Evolutionary conservation across 257 asterid genomes (phyloP).

Genomic region (Oldenlandia corymbosa): DNA sequence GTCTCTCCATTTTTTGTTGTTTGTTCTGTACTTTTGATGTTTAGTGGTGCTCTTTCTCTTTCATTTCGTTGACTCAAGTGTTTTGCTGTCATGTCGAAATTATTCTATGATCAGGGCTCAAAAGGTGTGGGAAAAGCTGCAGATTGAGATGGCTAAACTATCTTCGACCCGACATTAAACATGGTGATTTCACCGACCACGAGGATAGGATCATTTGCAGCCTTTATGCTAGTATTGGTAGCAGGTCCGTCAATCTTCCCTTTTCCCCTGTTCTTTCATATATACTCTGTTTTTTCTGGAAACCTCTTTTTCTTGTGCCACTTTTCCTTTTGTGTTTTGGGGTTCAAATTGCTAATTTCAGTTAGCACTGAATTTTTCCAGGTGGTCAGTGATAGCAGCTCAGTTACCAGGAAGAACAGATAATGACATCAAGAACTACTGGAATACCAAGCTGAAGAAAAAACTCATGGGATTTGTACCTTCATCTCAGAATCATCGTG

Average conservation of each 20-base stretch:
- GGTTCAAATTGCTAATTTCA: too few relatives aligned
- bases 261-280: too few relatives aligned
- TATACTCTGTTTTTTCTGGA: background rate
- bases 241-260: constrained; percentile 46
- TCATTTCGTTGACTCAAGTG: too few relatives aligned
- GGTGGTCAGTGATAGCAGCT: constrained; percentile 78
- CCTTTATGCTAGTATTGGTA: constrained; percentile 70
- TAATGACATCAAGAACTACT: constrained; percentile 79
- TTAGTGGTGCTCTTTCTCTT: too few relatives aligned
- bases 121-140: constrained; percentile 84
- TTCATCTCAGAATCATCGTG: constrained; percentile 26
- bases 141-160: constrained; percentile 89
- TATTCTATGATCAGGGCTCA: constrained; percentile 35
- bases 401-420: constrained; percentile 83
- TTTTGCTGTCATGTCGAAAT: too few relatives aligned
- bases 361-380: too few relatives aligned
- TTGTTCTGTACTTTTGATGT: too few relatives aligned
- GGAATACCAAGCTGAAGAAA: constrained; percentile 94
- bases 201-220: constrained; percentile 67
- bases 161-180: constrained; percentile 73
- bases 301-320: too few relatives aligned
- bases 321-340: too few relatives aligned
- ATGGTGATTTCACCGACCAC: constrained; percentile 68
- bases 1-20: too few relatives aligned
- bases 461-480: constrained; percentile 30